Base-by-base conservation (phyloP, 2,329 filamentous ascomycete species). In the Fusarium gaditjirri region DNA sequence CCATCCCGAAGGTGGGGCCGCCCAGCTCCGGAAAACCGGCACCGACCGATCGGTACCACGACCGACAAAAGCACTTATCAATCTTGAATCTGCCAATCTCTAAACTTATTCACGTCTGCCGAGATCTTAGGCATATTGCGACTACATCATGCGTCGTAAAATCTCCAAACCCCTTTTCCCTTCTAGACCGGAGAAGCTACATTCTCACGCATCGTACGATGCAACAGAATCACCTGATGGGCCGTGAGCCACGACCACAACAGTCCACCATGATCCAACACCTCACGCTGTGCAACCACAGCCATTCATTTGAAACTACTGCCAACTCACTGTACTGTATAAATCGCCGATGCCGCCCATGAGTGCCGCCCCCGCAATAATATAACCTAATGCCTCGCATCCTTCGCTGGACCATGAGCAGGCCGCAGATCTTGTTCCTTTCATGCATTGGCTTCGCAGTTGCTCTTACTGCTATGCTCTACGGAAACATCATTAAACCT, bases 401-500 rank as follows among this genome's bases (percentile, higher is more conserved):
- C 68, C 75, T 77, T 36, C 72, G 73, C 61, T 77, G 70, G 67
- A 71, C 68, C 68, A 77, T 77, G 76, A 77, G 74, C 71, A 76
- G 76, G 67, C 76, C 72, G 27, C 74, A 72, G 54, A 69, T 77
- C 46, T 47, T 77, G 44, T 65, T 77, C 58, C 75, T 77, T 55
- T 76, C 76, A 46, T 76, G 76, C 60, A 74, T 77, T 65, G 74
- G 76, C 64, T 67, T 77, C 61, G 71, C 72, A 46, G 75, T 77
- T 43, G 76, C 76, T 35, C 39, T 77, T 3, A 75, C 76, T 77
- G 76, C 76, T 77, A 77, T 77, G 74, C 76, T 77, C 47, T 77
- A 77, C 72, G 70, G 74, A 43, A 77, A 77, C 50, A 47, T 77
- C 31, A 39, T 76, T 8, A 67, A 69, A 36, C 54, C 72, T 10